Evolutionary conservation across 148 eudicot species (phyloP).

Genomic region (Rhododendron griersonianum): DNA sequence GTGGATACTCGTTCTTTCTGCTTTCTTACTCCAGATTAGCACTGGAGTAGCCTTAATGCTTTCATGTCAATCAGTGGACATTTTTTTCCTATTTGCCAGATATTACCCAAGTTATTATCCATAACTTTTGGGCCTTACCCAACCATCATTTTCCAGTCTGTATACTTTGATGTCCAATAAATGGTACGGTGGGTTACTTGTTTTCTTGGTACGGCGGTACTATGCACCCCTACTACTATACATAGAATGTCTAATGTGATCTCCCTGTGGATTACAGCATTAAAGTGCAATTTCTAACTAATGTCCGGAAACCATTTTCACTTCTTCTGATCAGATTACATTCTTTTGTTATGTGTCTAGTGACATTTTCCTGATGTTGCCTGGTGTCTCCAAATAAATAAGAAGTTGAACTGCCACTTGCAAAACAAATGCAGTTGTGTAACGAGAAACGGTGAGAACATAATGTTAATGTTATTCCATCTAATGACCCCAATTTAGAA

Average conservation of each 20-base stretch:
- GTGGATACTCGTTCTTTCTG: neutral
- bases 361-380: neutral
- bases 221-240: neutral
- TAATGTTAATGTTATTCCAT: neutral
- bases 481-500: neutral
- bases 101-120: neutral
- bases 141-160: neutral
- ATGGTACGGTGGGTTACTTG: neutral
- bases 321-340: neutral
- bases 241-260: neutral
- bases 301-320: neutral
- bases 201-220: neutral
- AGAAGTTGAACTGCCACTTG: neutral
- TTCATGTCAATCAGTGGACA: neutral
- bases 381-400: constrained; percentile 5
- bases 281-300: neutral
- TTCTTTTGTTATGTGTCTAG: neutral
- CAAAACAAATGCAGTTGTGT: constrained; percentile 1
- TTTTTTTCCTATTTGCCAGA: neutral
- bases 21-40: neutral
- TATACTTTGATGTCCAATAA: neutral
- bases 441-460: constrained; percentile 4
- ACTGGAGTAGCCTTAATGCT: neutral
- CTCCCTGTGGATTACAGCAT: neutral
- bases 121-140: neutral